These are phyloP conservation scores for Colletotrichum euphorbiae DNA, from an alignment of 2,329 filamentous ascomycete genomes.

Conservation along the genomic window DNA sequence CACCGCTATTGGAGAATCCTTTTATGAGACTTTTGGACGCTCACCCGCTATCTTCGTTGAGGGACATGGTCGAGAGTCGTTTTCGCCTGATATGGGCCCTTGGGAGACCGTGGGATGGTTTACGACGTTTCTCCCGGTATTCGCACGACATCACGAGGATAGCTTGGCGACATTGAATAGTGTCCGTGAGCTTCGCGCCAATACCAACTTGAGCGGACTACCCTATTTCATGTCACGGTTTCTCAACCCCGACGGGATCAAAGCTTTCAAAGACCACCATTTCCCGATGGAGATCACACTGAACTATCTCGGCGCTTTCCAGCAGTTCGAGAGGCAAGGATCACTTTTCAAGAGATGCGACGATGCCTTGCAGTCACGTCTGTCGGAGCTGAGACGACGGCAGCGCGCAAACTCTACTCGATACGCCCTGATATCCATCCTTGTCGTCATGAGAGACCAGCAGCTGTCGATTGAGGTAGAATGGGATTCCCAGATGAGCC, in stretches of 20 bases:
- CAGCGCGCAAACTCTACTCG: constrained; percentile 15
- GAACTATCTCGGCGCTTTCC: constrained; percentile 46
- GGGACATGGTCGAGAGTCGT: constrained; percentile 55
- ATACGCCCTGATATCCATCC: constrained; percentile 24
- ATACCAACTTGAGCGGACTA: constrained; percentile 4
- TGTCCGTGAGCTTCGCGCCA: neutral
- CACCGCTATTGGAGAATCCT: constrained; percentile 49
- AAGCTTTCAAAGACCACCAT: constrained; percentile 24
- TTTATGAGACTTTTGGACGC: constrained; percentile 49
- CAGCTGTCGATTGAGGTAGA: constrained; percentile 11
- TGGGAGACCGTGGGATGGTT: constrained; percentile 60
- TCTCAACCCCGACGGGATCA: neutral
- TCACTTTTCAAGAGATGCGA: constrained; percentile 43
- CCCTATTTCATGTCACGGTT: constrained; percentile 31
- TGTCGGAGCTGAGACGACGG: constrained; percentile 6
- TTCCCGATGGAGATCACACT: constrained; percentile 45
- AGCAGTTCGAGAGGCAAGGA: constrained; percentile 46
- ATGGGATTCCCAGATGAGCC: constrained; percentile 28
- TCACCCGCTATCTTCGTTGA: constrained; percentile 54
- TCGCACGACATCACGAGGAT: neutral
- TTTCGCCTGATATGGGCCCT: constrained; percentile 48
- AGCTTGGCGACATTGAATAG: neutral
- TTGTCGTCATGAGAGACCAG: neutral
- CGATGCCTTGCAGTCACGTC: neutral
- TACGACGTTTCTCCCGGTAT: constrained; percentile 54